Evolutionary conservation across 345 rosid species (phyloP).

Genomic region (Theobroma cacao): DNA sequence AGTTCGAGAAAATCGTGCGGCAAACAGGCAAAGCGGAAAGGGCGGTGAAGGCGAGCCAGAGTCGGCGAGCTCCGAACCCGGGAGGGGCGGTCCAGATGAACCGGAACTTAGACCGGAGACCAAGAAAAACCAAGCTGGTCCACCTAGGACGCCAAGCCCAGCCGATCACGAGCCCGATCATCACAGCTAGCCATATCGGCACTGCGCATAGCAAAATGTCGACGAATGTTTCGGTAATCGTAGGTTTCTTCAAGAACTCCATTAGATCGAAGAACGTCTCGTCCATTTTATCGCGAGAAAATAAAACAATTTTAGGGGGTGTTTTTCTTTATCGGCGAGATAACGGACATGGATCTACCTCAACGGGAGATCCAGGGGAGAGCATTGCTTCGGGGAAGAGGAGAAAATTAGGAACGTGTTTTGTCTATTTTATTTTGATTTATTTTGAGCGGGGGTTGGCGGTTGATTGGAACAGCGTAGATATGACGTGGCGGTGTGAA

Average conservation of each 20-base stretch:
- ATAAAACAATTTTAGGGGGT: background rate
- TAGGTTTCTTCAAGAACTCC: constrained; percentile 58
- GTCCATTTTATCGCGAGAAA: constrained; percentile 46
- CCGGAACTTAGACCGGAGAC: constrained; percentile 73
- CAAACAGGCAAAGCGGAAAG: constrained; percentile 79
- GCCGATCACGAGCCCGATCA: constrained; percentile 94
- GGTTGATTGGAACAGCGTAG: constrained; percentile 5
- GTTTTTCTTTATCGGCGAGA: background rate
- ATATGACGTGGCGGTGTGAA: constrained; percentile 33
- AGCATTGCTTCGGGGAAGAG: background rate
- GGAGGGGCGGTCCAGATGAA: constrained; percentile 92
- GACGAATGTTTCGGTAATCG: constrained; percentile 82
- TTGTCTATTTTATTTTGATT: background rate
- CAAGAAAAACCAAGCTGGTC: constrained; percentile 81
- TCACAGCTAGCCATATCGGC: constrained; percentile 94
- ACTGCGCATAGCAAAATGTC: constrained; percentile 89
- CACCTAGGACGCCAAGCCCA: constrained; percentile 99
- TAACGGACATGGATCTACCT: constrained; percentile 13
- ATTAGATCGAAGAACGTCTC: constrained; percentile 56
- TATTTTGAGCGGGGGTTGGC: constrained; percentile 3
- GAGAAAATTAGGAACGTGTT: background rate
- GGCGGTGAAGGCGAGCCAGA: constrained; percentile 93
- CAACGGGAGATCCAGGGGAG: constrained; percentile 3
- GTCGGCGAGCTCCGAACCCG: constrained; percentile 89
- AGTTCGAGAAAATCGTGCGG: constrained; percentile 66